These are phyloP conservation scores for Ophiostoma himal-ulmi DNA, from an alignment of 2,329 filamentous ascomycete species.

Conservation along the genomic window DNA sequence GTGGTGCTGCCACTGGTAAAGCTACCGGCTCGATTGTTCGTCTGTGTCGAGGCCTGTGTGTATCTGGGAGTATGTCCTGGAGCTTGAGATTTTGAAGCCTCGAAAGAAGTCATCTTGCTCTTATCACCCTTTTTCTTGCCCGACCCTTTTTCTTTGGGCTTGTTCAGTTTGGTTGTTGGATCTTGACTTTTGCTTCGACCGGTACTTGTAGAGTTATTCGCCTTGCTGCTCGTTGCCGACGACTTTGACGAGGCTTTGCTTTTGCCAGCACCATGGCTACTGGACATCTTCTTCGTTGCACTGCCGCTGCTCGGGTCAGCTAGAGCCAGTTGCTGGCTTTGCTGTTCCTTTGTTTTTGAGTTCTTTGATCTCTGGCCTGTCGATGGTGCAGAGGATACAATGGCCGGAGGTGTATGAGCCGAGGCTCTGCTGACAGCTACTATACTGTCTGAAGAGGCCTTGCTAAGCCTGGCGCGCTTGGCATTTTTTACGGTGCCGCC, in stretches of 20 bases:
- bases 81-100: not conserved
- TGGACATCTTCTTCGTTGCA: not conserved
- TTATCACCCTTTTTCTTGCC: not conserved
- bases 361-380: not conserved
- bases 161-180: not conserved
- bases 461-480: not conserved
- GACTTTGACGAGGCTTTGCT: not conserved
- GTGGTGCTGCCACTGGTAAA: not conserved
- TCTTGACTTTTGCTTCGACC: not conserved
- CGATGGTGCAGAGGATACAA: not conserved
- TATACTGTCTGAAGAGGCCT: not conserved
- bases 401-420: not conserved
- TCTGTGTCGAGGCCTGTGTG: conserved; percentile 6
- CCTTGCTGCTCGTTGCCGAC: not conserved
- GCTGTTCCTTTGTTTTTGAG: not conserved
- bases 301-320: not conserved
- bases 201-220: not conserved
- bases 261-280: not conserved
- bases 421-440: too few relatives aligned
- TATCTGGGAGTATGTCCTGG: not conserved
- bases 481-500: not conserved
- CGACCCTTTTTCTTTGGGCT: not conserved
- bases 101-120: not conserved
- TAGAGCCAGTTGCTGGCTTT: not conserved
- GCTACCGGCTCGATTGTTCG: not conserved